Percentiles rank a stretch among this genome's conserved stretches.
phyloP scores from a whole-genome alignment of 768 basidiomycete genomes.

The Serendipita sp. region DNA sequence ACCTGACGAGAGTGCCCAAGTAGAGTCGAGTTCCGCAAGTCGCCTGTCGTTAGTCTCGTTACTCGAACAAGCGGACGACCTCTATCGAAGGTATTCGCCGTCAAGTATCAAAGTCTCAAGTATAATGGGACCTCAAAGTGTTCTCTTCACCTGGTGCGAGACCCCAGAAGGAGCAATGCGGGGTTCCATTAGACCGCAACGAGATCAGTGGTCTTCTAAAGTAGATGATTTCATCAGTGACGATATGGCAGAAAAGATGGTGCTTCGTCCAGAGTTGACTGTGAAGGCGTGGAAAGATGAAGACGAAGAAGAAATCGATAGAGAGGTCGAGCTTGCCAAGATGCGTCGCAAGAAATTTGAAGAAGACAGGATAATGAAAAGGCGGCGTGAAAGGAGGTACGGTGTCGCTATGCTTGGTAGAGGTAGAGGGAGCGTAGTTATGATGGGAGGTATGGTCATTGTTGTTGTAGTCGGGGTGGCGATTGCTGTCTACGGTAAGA shows the following conservation, averaged over 20 bases:
- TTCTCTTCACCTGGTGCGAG: conserved; percentile 58
- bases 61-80: conserved; percentile 40
- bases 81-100: conserved; percentile 45
- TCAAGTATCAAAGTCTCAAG: conserved; percentile 34
- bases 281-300: conserved; percentile 32
- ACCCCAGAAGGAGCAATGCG: conserved; percentile 14
- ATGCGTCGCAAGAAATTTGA: not conserved
- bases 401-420: not conserved
- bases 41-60: conserved; percentile 32
- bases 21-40: conserved; percentile 9
- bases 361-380: conserved; percentile 2
- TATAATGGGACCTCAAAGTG: conserved; percentile 69
- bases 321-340: not conserved
- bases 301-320: conserved; percentile 7
- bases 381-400: not conserved
- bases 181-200: not conserved
- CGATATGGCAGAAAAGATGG: conserved; percentile 45
- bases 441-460: not conserved
- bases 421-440: not conserved
- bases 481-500: conserved; percentile 10
- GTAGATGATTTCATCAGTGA: conserved; percentile 26
- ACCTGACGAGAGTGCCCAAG: too few species aligned
- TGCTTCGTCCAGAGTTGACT: conserved; percentile 35
- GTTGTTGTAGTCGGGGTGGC: conserved; percentile 10
- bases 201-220: not conserved